Evolutionary conservation across 148 eudicot species (phyloP).

Genomic region (Drosera capensis): DNA sequence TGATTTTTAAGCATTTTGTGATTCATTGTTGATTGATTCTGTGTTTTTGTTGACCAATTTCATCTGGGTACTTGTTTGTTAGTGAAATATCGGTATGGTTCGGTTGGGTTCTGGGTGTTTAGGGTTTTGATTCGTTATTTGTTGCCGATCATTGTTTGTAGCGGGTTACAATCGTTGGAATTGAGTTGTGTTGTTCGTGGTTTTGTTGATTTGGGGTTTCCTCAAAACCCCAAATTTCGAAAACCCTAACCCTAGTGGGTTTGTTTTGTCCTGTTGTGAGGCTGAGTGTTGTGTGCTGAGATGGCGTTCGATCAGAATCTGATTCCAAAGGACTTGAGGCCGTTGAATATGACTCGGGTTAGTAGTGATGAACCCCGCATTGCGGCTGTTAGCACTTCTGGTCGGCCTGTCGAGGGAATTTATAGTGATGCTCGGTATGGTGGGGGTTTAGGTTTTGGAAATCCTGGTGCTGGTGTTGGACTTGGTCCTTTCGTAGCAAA

Average conservation of each 20-base stretch:
- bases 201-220: not conserved
- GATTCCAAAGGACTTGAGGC: slow-evolving; percentile 45
- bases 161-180: too few relatives aligned
- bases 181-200: not conserved
- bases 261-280: not conserved
- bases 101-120: too few relatives aligned
- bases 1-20: too few relatives aligned
- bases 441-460: slow-evolving; percentile 40
- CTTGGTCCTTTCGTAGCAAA: slow-evolving; percentile 16
- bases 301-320: slow-evolving; percentile 74
- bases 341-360: slow-evolving; percentile 28
- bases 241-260: slow-evolving; percentile 21
- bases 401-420: slow-evolving; percentile 29
- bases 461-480: slow-evolving; percentile 7
- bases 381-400: slow-evolving; percentile 24
- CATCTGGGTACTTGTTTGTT: too few relatives aligned
- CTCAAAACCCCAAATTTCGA: not conserved
- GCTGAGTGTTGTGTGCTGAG: not conserved
- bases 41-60: too few relatives aligned
- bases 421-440: slow-evolving; percentile 25
- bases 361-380: slow-evolving; percentile 47
- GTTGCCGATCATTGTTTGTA: too few relatives aligned
- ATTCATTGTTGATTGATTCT: too few relatives aligned
- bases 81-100: too few relatives aligned
- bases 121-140: too few relatives aligned